These are phyloP conservation scores for Candida dajiaensis DNA, from an alignment of 805 yeast genomes.

Conservation along the genomic window DNA sequence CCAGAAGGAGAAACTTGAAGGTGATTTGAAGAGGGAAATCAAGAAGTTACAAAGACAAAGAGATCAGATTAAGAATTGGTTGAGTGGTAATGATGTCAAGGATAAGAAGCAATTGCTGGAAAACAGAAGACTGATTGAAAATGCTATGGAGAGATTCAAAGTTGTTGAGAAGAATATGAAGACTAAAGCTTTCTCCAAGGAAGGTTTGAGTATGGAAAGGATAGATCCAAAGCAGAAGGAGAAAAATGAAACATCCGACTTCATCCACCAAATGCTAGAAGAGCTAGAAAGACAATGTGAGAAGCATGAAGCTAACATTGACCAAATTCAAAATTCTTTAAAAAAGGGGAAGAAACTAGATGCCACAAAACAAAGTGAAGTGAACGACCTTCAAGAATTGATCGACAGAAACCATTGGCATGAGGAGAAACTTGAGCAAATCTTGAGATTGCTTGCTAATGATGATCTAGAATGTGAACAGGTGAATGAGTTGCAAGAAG, in stretches of 20 bases:
- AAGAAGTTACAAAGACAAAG: constrained; percentile 89
- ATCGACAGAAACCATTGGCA: constrained; percentile 77
- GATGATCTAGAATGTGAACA: constrained; percentile 74
- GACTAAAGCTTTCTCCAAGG: constrained; percentile 90
- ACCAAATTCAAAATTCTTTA: constrained; percentile 41
- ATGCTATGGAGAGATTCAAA: constrained; percentile 93
- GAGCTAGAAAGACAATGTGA: constrained; percentile 81
- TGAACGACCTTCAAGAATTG: constrained; percentile 56
- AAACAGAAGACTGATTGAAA: constrained; percentile 61
- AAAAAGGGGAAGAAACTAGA: constrained; percentile 58
- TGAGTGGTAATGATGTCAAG: constrained; percentile 84
- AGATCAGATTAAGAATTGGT: constrained; percentile 94
- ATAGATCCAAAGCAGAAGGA: constrained; percentile 78
- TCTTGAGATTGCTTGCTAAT: constrained; percentile 71
- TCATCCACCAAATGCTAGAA: constrained; percentile 65
- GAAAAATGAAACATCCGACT: constrained; percentile 65
- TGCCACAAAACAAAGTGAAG: constrained; percentile 44
- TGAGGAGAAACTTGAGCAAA: constrained; percentile 67
- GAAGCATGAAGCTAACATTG: constrained; percentile 66
- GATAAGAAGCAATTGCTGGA: constrained; percentile 80
- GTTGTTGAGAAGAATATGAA: constrained; percentile 90
- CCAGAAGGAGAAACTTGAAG: constrained; percentile 89
- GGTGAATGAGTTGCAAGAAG: constrained; percentile 76
- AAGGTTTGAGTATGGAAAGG: constrained; percentile 73
- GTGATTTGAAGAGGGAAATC: constrained; percentile 89